Evolutionary conservation across 148 eudicot genomes (phyloP), one percentile per base, ranked within the genome.

Genomic region (Silene conica): DNA sequence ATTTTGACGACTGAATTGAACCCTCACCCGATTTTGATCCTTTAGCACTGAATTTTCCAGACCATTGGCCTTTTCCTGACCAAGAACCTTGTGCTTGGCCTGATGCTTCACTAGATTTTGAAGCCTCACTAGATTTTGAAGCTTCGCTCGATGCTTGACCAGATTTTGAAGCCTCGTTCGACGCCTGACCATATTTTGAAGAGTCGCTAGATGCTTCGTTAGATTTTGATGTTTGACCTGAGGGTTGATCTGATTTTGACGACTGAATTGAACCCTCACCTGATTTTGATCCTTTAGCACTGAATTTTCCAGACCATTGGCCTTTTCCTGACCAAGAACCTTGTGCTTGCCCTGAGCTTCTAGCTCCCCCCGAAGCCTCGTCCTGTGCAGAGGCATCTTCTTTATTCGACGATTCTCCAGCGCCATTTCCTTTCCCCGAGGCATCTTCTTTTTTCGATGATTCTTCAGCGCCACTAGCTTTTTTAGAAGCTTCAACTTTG

Each of bases 121-220:
- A n/a, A n/a, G n/a, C n/a, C n/a, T 64, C 65, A 61, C 34, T 13
- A 6, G 65, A 61, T 61, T 61, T 61, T 61, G 65, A 61, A 11
- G 34, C 31, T 9, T 9, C 13, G 2, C 64, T 21, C 11, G 58
- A 55, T 16, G 18, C 19, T 55, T 55, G 16, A 55, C 58, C 58
- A 14, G 58, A 55, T 55, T 55, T 55, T 10, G 58, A 55, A 4
- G 63, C 63, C 25, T 61, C 15, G 22, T 6, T 14, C 1, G 65
- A 61, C 0, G 18, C 65, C 3, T 61, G 13, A 0, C 34, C 65
- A 5, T 18, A 61, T 10, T 22, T 23, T 11, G 22, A 4, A 22
- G 26, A 6, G 3, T 22, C 5, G 31, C 38, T 9, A 1, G 16
- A 3, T 12, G 15, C 65, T 23, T 23, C 34, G 0, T 5, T 14